Conservation (phyloP, 441 rosid species). For the Syzygium syzygioides region DNA sequence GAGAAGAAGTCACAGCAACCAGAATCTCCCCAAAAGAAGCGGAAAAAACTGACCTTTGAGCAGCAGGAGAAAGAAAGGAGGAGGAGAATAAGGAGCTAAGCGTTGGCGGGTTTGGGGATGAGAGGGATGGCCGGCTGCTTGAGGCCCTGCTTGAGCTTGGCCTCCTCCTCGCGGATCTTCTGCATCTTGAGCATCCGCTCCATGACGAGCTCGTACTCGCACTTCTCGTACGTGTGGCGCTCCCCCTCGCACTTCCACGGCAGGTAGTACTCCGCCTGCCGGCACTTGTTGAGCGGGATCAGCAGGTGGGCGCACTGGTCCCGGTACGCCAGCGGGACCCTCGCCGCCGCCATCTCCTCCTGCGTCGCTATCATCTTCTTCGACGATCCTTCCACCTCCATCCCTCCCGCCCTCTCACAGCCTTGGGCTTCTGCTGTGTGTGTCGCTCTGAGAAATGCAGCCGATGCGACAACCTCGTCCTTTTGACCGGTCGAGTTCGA, state of each 20-base stretch:
- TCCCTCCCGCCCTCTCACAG: neutral
- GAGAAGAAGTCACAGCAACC: neutral
- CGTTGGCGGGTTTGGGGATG: slow-evolving; percentile 74
- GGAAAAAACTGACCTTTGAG: neutral
- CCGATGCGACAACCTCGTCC: neutral
- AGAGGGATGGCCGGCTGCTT: slow-evolving; percentile 47
- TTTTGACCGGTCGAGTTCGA: neutral
- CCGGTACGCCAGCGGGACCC: slow-evolving; percentile 70
- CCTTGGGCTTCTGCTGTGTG: neutral
- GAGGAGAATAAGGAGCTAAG: slow-evolving; percentile 20
- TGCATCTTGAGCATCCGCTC: slow-evolving; percentile 96
- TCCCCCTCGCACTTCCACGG: slow-evolving; percentile 97
- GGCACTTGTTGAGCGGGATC: slow-evolving; percentile 92
- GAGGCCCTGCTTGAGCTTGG: slow-evolving; percentile 42
- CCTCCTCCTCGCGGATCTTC: slow-evolving; percentile 82
- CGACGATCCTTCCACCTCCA: slow-evolving; percentile 86
- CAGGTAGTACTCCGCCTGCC: slow-evolving; percentile 83
- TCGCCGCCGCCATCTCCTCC: slow-evolving; percentile 77
- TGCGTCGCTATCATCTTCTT: slow-evolving; percentile 96
- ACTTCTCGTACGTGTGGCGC: slow-evolving; percentile 93
- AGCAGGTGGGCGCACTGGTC: slow-evolving; percentile 93
- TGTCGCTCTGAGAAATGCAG: neutral
- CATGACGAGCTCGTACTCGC: slow-evolving; percentile 95
- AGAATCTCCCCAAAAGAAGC: neutral
- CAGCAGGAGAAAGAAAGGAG: neutral